A percentile compares a stretch with the other conserved stretches of the same genome.
Conservation (phyloP, 2,329 filamentous ascomycete species). For the Elsinoe australis region DNA sequence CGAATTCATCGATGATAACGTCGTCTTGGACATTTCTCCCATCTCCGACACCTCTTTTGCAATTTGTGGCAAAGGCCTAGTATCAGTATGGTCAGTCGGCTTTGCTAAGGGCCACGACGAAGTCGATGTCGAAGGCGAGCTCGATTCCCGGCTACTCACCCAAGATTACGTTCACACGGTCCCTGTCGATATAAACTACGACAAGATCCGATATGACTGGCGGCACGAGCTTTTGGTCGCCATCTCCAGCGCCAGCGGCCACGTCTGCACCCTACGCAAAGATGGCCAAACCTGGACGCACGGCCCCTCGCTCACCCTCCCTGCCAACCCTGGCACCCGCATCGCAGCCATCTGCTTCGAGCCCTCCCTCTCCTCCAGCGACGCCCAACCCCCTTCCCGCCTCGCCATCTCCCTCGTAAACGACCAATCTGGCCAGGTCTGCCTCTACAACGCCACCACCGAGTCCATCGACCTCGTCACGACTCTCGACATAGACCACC, state of each 20-base stretch:
- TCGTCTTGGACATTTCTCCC: slow-evolving; percentile 40
- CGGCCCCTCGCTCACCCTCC: slow-evolving; percentile 10
- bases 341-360: slow-evolving; percentile 38
- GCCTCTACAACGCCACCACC: slow-evolving; percentile 34
- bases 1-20: slow-evolving; percentile 29
- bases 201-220: slow-evolving; percentile 33
- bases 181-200: slow-evolving; percentile 20
- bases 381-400: slow-evolving; percentile 12
- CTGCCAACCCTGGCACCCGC: slow-evolving; percentile 22
- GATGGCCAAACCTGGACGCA: slow-evolving; percentile 14
- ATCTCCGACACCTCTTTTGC: slow-evolving; percentile 37
- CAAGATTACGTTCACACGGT: slow-evolving; percentile 32
- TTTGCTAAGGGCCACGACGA: background rate
- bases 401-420: slow-evolving; percentile 34
- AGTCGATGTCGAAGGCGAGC: too few relatives aligned
- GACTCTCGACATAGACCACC: slow-evolving; percentile 23
- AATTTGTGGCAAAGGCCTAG: slow-evolving; percentile 36
- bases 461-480: slow-evolving; percentile 20
- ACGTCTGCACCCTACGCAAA: slow-evolving; percentile 31
- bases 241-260: slow-evolving; percentile 26
- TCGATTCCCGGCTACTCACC: slow-evolving; percentile 20
- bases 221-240: slow-evolving; percentile 28
- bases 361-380: slow-evolving; percentile 18
- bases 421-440: slow-evolving; percentile 32
- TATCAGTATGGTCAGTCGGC: slow-evolving; percentile 11